phyloP scores from a whole-genome alignment of 345 rosid species.

The Angophora floribunda region DNA sequence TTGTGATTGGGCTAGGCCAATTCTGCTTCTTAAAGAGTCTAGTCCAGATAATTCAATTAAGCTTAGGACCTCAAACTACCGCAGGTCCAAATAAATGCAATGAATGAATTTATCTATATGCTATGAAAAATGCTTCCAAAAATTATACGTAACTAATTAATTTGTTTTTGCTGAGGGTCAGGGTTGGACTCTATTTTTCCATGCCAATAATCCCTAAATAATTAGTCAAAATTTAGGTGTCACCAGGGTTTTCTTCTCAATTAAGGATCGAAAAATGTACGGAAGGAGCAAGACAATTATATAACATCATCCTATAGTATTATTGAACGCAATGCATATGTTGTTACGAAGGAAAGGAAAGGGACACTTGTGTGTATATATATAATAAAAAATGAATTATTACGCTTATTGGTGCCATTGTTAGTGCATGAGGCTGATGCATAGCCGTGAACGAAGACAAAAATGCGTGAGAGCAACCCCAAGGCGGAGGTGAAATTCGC shows the following conservation, averaged over 20 bases:
- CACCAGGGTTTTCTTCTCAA: too few relatives aligned
- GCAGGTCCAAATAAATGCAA: background rate
- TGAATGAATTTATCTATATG: background rate
- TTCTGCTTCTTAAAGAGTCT: background rate
- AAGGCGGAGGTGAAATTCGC: constrained; percentile 2
- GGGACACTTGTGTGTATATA: background rate
- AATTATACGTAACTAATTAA: background rate
- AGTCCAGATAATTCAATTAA: background rate
- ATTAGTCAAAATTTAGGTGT: too few relatives aligned
- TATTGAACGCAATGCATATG: too few relatives aligned
- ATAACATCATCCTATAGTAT: too few relatives aligned
- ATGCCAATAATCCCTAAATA: too few relatives aligned
- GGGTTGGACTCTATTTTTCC: background rate
- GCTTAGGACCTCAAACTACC: background rate
- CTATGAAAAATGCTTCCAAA: background rate
- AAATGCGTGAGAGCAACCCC: too few relatives aligned
- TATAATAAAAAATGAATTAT: too few relatives aligned
- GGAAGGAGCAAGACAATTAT: too few relatives aligned
- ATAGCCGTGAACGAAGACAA: too few relatives aligned
- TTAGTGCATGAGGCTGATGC: background rate
- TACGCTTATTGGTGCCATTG: too few relatives aligned
- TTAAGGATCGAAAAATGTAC: too few relatives aligned
- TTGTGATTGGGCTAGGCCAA: background rate
- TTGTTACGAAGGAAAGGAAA: background rate
- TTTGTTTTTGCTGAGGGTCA: background rate